phyloP scores from a whole-genome alignment of 2,329 filamentous ascomycete genomes.

The Calonectria honghensis region DNA sequence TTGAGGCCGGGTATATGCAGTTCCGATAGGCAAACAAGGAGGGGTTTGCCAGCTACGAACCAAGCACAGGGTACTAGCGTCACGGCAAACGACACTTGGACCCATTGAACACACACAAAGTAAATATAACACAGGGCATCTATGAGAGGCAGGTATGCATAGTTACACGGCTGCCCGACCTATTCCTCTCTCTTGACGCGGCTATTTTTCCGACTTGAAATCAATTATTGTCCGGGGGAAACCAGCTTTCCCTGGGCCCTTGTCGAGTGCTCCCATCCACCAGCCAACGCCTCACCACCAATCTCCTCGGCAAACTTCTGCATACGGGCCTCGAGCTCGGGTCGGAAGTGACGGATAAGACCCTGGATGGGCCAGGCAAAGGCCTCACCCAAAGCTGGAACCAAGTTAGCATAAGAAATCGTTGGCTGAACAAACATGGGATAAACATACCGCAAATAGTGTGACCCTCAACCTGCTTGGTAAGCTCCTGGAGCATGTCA shows the following conservation, averaged over 20 bases:
- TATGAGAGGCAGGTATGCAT: conserved; percentile 55
- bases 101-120: conserved; percentile 53
- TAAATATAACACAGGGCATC: conserved; percentile 57
- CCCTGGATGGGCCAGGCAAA: conserved; percentile 99
- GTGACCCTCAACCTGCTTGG: conserved; percentile 99
- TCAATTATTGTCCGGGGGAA: conserved; percentile 88
- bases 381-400: conserved; percentile 89
- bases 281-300: conserved; percentile 85
- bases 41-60: background rate
- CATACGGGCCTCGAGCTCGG: conserved; percentile 95
- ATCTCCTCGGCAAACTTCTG: conserved; percentile 83
- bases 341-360: conserved; percentile 97
- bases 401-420: conserved; percentile 54
- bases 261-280: conserved; percentile 89
- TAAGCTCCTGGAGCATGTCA: conserved; percentile 99
- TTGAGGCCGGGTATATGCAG: background rate
- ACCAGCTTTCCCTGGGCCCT: conserved; percentile 87
- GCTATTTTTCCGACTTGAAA: conserved; percentile 43
- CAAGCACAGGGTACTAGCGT: background rate
- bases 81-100: conserved; percentile 7
- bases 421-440: background rate
- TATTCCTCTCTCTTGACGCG: conserved; percentile 42
- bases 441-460: conserved; percentile 90
- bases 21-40: background rate
- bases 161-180: conserved; percentile 52